Conservation (phyloP, 2,329 filamentous ascomycete genomes). For the Xylaria sp. region DNA sequence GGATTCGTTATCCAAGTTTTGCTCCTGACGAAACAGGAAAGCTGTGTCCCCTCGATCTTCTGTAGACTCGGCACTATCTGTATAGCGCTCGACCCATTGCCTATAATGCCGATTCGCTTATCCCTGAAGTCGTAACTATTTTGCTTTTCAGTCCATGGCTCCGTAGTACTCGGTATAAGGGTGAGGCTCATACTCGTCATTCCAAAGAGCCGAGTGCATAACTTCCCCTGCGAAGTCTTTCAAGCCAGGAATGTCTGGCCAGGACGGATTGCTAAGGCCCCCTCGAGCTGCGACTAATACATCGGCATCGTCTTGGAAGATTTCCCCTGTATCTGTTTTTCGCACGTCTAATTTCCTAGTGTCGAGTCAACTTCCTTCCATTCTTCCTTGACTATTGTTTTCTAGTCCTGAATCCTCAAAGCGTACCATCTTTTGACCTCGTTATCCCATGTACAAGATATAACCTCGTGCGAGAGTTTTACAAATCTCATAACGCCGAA, state of each 20-base stretch:
- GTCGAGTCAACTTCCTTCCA: slow-evolving; percentile 8
- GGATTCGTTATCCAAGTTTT: slow-evolving; percentile 61
- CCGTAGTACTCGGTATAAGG: not conserved
- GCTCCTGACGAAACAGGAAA: slow-evolving; percentile 60
- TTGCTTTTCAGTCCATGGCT: not conserved
- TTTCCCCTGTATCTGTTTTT: slow-evolving; percentile 50
- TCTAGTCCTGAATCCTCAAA: not conserved
- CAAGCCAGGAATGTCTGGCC: slow-evolving; percentile 57
- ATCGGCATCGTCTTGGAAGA: slow-evolving; percentile 53
- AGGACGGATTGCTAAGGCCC: slow-evolving; percentile 55
- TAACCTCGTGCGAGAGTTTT: slow-evolving; percentile 55
- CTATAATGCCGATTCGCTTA: slow-evolving; percentile 61
- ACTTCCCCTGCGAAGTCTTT: slow-evolving; percentile 54
- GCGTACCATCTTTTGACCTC: slow-evolving; percentile 52
- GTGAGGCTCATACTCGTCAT: slow-evolving; percentile 47
- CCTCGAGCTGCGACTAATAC: slow-evolving; percentile 56
- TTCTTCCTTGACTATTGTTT: not conserved
- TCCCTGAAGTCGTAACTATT: slow-evolving; percentile 57
- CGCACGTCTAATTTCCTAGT: slow-evolving; percentile 50
- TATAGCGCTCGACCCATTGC: slow-evolving; percentile 63
- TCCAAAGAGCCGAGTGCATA: slow-evolving; percentile 60
- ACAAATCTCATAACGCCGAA: slow-evolving; percentile 60
- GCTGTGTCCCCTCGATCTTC: slow-evolving; percentile 52
- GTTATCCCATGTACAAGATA: slow-evolving; percentile 55
- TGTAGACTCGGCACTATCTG: slow-evolving; percentile 63